Evolutionary conservation across 2,329 filamentous ascomycete genomes (phyloP).

Genomic region (Aspergillus floridensis): DNA sequence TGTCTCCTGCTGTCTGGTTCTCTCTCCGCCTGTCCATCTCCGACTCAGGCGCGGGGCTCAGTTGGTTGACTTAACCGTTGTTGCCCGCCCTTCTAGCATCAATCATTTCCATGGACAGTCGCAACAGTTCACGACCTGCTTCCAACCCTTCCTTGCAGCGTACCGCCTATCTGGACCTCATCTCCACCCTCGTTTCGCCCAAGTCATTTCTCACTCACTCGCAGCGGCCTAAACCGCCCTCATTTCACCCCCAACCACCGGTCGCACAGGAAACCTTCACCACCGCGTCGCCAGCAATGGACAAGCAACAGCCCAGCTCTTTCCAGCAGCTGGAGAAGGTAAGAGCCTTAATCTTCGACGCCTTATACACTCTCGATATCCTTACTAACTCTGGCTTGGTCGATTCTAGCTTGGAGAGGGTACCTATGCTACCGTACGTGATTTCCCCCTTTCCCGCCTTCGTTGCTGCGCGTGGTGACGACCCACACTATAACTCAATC

Average conservation of each 20-base stretch:
- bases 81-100: neutral
- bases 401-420: constrained; percentile 75
- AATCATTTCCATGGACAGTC: constrained; percentile 20
- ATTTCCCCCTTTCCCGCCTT: neutral
- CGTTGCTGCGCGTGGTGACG: neutral
- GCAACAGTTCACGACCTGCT: constrained; percentile 8
- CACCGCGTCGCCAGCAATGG: constrained; percentile 58
- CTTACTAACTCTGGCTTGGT: neutral
- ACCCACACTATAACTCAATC: neutral
- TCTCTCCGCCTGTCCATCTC: neutral
- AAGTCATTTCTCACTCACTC: constrained; percentile 35
- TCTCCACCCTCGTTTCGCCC: constrained; percentile 37
- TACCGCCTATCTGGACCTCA: constrained; percentile 28
- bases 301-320: constrained; percentile 87
- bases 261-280: constrained; percentile 9
- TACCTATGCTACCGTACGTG: constrained; percentile 89
- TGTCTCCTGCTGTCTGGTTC: no score
- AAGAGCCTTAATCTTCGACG: constrained; percentile 6
- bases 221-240: constrained; percentile 18
- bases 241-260: constrained; percentile 14
- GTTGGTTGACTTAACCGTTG: neutral
- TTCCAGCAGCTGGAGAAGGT: constrained; percentile 97
- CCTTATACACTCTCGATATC: neutral
- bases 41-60: constrained; percentile 14
- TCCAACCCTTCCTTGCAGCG: constrained; percentile 22